These are phyloP conservation scores for Cercis canadensis DNA, from an alignment of 306 rosid species.

Conservation along the genomic window DNA sequence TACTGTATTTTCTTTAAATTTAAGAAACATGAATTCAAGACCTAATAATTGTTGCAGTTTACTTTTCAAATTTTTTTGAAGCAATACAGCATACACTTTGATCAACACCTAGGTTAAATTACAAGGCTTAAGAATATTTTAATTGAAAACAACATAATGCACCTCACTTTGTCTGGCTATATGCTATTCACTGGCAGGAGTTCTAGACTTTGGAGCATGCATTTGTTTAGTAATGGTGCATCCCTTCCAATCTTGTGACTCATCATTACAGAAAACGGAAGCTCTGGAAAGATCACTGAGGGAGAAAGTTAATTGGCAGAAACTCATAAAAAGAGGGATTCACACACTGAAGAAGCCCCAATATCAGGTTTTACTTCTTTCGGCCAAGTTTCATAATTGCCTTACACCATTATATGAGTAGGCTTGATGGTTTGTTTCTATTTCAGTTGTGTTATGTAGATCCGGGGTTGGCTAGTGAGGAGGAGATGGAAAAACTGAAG, in stretches of 20 bases:
- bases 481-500: slow-evolving; percentile 69
- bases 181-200: slow-evolving; percentile 22
- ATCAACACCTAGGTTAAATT: slow-evolving; percentile 8
- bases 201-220: slow-evolving; percentile 19
- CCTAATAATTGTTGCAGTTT: slow-evolving; percentile 1
- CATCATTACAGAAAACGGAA: slow-evolving; percentile 56
- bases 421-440: slow-evolving; percentile 41
- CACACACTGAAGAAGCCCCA: slow-evolving; percentile 79
- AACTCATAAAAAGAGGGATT: slow-evolving; percentile 68
- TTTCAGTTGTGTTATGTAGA: slow-evolving; percentile 85
- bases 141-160: background rate
- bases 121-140: slow-evolving; percentile 19
- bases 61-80: slow-evolving; percentile 21
- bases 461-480: slow-evolving; percentile 66
- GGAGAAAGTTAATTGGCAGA: slow-evolving; percentile 73
- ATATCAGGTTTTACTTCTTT: slow-evolving; percentile 63
- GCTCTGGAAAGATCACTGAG: slow-evolving; percentile 64
- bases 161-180: slow-evolving; percentile 10
- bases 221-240: slow-evolving; percentile 15
- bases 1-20: background rate
- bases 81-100: background rate
- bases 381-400: slow-evolving; percentile 8
- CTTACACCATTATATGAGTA: background rate
- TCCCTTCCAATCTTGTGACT: slow-evolving; percentile 33
- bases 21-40: background rate